Base-by-base conservation (phyloP, 2,329 filamentous ascomycete species). In the Diaporthe longicolla region DNA sequence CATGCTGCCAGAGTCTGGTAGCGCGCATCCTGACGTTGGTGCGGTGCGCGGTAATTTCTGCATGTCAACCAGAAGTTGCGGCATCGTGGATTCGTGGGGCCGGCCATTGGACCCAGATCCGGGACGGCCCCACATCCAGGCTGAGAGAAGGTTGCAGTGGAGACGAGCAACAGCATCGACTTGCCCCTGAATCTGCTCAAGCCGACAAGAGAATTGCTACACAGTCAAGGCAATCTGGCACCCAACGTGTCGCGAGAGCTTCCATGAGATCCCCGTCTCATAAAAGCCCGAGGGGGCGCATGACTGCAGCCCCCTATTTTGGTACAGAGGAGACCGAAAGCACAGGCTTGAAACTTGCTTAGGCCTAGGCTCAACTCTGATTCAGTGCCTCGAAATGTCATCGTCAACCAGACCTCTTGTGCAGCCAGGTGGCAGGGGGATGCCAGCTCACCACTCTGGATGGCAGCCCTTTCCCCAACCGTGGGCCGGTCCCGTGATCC, bases 341-440 rank as follows among this genome's bases (percentile, higher is more conserved):
- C 61, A 66, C 19, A 50, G 40, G 61, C 43, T 35, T 66, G 43
- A 37, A 66, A 52, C 45, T 66, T 29, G 63, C 29, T 66, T 52
- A 40, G 13, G 43, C 21, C 29, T 66, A 52, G 45, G 63, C 48
- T 37, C 63, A 66, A 52, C 63, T 52, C 63, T 68, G 63, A 68
- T 68, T 37, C 29, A 68, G 63, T 15, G 5, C 13, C 21, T 52
- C 29, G 32, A 40, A 40, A 40, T 40, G 48, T 29, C 26, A 9
- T 68, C 63, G 63, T 52, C 45, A 52, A 26, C 45, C 63, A 37
- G 55, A 19, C 55, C 17, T n/a, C 55, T n/a, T 17, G 35, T 19
- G 32, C 19, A 9, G 43, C 21, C 29, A 26, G 8, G 5, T 54
- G 11, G 48, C 32, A 52, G 52, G 63, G 48, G 45, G 37, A 68